Evolutionary conservation across 345 rosid species (phyloP).

Genomic region (Gossypium thurberi): DNA sequence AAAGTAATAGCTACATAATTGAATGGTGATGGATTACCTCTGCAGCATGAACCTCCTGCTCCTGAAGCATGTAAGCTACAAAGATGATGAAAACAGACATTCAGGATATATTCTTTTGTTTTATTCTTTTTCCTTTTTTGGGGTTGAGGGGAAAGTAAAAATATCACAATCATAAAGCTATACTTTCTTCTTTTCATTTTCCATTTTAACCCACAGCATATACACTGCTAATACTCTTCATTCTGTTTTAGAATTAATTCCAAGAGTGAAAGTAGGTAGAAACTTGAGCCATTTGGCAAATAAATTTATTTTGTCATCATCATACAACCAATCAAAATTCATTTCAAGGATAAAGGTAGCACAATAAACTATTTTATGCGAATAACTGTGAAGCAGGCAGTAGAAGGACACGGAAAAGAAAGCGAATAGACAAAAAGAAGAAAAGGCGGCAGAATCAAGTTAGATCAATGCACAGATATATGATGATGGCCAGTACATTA

Average conservation of each 20-base stretch:
- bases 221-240: not conserved
- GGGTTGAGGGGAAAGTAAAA: not conserved
- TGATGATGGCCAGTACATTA: not conserved
- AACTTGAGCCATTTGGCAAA: not conserved
- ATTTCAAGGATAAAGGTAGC: not conserved
- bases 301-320: constrained; percentile 5
- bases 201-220: no score
- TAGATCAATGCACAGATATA: not conserved
- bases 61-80: constrained; percentile 78
- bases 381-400: not conserved
- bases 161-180: not conserved
- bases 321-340: not conserved
- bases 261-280: not conserved
- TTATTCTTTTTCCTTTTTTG: no score
- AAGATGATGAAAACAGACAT: constrained; percentile 3
- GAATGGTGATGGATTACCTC: constrained; percentile 45
- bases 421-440: not conserved
- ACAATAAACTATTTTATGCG: not conserved
- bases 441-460: not conserved
- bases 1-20: not conserved
- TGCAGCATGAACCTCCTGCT: constrained; percentile 83
- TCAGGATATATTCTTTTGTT: not conserved
- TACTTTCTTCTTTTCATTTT: no score
- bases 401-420: not conserved
- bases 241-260: not conserved